Conservation (phyloP, 75 land plant species). For the Pinus albicaulis region DNA sequence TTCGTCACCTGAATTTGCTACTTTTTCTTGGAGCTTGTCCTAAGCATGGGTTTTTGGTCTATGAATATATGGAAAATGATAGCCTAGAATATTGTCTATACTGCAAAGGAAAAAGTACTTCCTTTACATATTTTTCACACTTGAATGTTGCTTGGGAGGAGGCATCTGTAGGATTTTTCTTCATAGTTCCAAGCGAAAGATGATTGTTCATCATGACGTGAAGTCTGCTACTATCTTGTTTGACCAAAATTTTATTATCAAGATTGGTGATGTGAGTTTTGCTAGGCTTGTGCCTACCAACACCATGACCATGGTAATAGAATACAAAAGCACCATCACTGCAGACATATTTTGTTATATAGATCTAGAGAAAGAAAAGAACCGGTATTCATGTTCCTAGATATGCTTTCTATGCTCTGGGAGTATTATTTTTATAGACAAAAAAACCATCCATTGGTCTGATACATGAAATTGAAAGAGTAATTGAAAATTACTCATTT, state of each 20-base stretch:
- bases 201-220: too few relatives aligned
- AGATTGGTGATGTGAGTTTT: slow-evolving; percentile 52
- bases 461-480: slow-evolving; percentile 42
- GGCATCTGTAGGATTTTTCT: slow-evolving; percentile 58
- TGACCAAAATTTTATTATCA: slow-evolving; percentile 26
- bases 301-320: slow-evolving; percentile 11
- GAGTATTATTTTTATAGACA: slow-evolving; percentile 63
- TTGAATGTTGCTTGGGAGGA: slow-evolving; percentile 62
- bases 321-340: slow-evolving; percentile 33
- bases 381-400: slow-evolving; percentile 51
- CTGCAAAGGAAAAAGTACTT: slow-evolving; percentile 21
- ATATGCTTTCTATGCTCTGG: slow-evolving; percentile 69
- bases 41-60: slow-evolving; percentile 34
- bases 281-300: slow-evolving; percentile 38
- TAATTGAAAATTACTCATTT: slow-evolving; percentile 24
- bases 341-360: slow-evolving; percentile 76
- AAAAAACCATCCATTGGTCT: slow-evolving; percentile 57
- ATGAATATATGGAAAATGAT: slow-evolving; percentile 23
- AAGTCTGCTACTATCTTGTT: slow-evolving; percentile 66
- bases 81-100: too few relatives aligned
- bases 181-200: slow-evolving; percentile 49
- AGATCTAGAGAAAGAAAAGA: slow-evolving; percentile 71
- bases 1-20: slow-evolving; percentile 41
- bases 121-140: slow-evolving; percentile 57
- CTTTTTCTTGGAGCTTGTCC: slow-evolving; percentile 41